Base-by-base conservation (phyloP, 1,284 basidiomycete genomes). In the Violaceomyces palustris region DNA sequence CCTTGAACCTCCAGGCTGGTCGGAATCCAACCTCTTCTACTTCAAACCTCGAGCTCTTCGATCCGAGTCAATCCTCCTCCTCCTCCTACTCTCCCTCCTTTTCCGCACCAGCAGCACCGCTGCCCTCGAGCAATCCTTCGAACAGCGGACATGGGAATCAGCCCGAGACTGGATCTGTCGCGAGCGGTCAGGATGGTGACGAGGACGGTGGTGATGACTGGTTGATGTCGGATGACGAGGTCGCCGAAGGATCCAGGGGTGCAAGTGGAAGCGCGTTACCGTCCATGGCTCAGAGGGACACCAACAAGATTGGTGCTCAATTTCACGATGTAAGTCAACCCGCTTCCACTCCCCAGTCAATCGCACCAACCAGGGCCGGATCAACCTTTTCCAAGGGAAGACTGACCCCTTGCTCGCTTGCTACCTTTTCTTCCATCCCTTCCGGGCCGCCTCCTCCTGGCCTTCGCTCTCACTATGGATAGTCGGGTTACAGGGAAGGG, bases 401-500 rank as follows among this genome's bases (percentile, higher is more conserved):
- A n/a, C 8, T 8, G 32, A 14, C 26, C 8, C 9, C 26, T 14
- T 14, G 26, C 26, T 27, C 9, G n/a, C 32, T 8, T 21, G 18
- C 15, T 23, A 1, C 26, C 10, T 29, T n/a, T 37, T 26, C n/a
- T 29, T 22, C 17, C 21, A 18, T 11, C 8, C 28, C 7, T 22
- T 41, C 3, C 11, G 17, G 14, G 9, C n/a, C 4, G 10, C 25
- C 3, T 12, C 7, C 14, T 2, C 45, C 10, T 19, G 29, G 9
- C 2, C 18, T 27, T 15, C 19, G 4, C 19, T 32, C 4, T n/a
- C 21, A 22, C 28, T 18, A 40, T 17, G 28, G n/a, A 37, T 23
- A 91, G 88, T 80, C 81, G 17, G 88, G 88, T 2, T 91, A 90
- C 64, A 82, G 88, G 14, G 87, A 90, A 73, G 88, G 88, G 21